phyloP scores from a whole-genome alignment of 1,139 yeast genomes.

The Wickerhamiella pararugosa region DNA sequence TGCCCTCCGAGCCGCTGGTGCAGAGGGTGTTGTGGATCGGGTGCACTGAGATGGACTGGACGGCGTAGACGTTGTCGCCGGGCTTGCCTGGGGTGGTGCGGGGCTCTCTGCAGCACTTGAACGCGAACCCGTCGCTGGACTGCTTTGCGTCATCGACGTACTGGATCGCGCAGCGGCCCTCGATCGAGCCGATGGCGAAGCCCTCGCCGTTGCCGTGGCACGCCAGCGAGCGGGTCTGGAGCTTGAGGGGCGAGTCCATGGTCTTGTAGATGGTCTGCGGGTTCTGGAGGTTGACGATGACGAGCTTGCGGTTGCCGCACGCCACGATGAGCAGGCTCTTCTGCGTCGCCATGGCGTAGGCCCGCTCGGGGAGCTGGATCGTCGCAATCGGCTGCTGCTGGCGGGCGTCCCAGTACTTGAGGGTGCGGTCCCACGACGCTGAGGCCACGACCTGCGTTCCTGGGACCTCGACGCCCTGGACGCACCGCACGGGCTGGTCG shows the following conservation, averaged over 20 bases:
- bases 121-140: slow-evolving; percentile 53
- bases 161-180: slow-evolving; percentile 95
- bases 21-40: slow-evolving; percentile 82
- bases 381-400: slow-evolving; percentile 64
- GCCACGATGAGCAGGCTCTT: slow-evolving; percentile 78
- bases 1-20: slow-evolving; percentile 92
- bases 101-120: slow-evolving; percentile 76
- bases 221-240: slow-evolving; percentile 71
- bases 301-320: slow-evolving; percentile 79
- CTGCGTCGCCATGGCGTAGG: slow-evolving; percentile 74
- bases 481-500: slow-evolving; percentile 62
- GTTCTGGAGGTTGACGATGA: slow-evolving; percentile 55
- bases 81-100: slow-evolving; percentile 26
- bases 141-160: slow-evolving; percentile 78
- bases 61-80: slow-evolving; percentile 48
- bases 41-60: slow-evolving; percentile 73
- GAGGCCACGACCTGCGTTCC: slow-evolving; percentile 65
- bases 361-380: slow-evolving; percentile 74
- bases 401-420: slow-evolving; percentile 88
- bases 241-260: slow-evolving; percentile 67
- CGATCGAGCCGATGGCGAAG: slow-evolving; percentile 83
- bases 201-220: slow-evolving; percentile 89
- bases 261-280: slow-evolving; percentile 76
- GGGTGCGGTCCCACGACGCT: slow-evolving; percentile 94
- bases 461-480: slow-evolving; percentile 59